Base-by-base conservation (phyloP, 306 rosid species). In the Senna tora region DNA sequence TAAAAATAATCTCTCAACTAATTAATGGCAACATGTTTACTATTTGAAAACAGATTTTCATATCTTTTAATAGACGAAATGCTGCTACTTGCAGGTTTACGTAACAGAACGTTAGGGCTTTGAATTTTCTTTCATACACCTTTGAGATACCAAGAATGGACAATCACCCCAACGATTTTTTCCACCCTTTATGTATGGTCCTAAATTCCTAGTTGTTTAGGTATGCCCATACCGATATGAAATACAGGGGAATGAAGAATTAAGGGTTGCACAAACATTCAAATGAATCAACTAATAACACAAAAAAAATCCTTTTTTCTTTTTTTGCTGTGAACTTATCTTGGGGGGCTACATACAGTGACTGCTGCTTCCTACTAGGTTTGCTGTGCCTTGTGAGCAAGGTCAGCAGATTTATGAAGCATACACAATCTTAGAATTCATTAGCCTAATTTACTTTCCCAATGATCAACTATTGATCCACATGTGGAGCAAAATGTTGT, bases 251-350 rank as follows among this genome's bases (percentile, higher is more conserved):
- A 49, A 57, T 34, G 68, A 47, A 74, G 39, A 75, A 67, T 47
- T 11, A 49, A 50, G 58, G 67, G 50, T 10, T 72, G 46, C 25
- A 50, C 75, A 64, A 67, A 72, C 87, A 62, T 22, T 39, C 45
- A 41, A 54, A 71, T 72, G 64, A 76, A 73, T 73, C 71, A 79
- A 70, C 34, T 32, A 39, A 45, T 61, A 53, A 81, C 69, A 51
- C 77, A 68, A 75, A 68, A 71, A 79, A 68, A n/a, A n/a, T n/a
- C n/a, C n/a, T n/a, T n/a, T n/a, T n/a, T 25, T 64, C 63, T 54
- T 42, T 41, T 72, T 32, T 68, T 56, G 42, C 77, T 67, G 67
- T 28, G 66, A 54, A 46, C 30, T 52, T 52, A 12, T 61, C 61
- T 66, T 65, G 50, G 25, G 45, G 39, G 43, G 3, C 3, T 65